These are phyloP conservation scores for Noccaea caerulescens DNA, from an alignment of 345 rosid genomes.

Conservation along the genomic window DNA sequence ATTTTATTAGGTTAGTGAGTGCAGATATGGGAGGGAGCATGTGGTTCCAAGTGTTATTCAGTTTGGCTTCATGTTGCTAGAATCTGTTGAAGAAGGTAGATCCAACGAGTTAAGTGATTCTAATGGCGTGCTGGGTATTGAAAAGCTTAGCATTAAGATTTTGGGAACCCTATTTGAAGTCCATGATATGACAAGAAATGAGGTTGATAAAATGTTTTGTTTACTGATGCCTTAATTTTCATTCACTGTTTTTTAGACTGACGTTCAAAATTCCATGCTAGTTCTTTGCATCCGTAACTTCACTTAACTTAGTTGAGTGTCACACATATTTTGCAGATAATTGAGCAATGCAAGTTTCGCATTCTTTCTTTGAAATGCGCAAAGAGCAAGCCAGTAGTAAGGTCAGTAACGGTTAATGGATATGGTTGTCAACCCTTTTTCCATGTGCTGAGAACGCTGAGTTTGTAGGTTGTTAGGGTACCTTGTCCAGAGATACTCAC, in stretches of 20 bases:
- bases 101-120: conserved; percentile 44
- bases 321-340: conserved; percentile 58
- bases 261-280: background rate
- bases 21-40: conserved; percentile 80
- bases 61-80: conserved; percentile 70
- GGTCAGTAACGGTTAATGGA: conserved; percentile 46
- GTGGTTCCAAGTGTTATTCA: conserved; percentile 72
- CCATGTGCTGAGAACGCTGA: conserved; percentile 32
- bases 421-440: conserved; percentile 18
- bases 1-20: conserved; percentile 66
- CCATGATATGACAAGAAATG: conserved; percentile 86
- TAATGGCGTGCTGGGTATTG: conserved; percentile 59
- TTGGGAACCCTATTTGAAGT: conserved; percentile 71
- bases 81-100: conserved; percentile 60
- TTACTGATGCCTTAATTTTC: conserved; percentile 15
- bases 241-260: conserved; percentile 2
- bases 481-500: conserved; percentile 63
- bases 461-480: conserved; percentile 62
- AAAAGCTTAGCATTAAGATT: conserved; percentile 72
- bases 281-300: conserved; percentile 18
- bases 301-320: conserved; percentile 18
- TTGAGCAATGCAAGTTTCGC: conserved; percentile 80
- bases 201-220: conserved; percentile 50
- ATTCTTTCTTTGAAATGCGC: conserved; percentile 77
- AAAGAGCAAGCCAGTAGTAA: conserved; percentile 60